A percentile compares a stretch with the other conserved stretches of the same genome.
Conservation (phyloP, 192 early-diverging fungal species). For the Fimicolochytrium jonesii region DNA sequence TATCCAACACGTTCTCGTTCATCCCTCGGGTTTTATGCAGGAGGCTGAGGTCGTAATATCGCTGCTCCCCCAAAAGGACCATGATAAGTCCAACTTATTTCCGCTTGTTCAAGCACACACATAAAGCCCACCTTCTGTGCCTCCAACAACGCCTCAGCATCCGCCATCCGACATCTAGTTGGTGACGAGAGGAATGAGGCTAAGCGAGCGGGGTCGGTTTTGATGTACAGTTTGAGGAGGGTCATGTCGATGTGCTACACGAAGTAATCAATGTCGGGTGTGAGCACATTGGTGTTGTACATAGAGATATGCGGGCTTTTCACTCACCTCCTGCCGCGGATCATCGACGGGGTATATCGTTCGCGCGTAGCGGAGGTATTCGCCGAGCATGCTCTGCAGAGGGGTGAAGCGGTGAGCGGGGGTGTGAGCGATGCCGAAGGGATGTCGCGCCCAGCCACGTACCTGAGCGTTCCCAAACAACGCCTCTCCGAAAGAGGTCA, state of each 20-base stretch:
- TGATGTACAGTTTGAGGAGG: conserved; percentile 46
- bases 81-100: neutral
- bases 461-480: conserved; percentile 57
- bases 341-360: neutral
- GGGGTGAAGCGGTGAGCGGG: neutral
- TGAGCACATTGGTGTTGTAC: neutral
- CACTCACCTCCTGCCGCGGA: conserved; percentile 3
- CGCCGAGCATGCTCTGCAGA: conserved; percentile 43
- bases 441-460: neutral
- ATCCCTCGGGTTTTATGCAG: conserved; percentile 53
- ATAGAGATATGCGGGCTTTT: too few species aligned
- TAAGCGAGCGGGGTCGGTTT: conserved; percentile 16
- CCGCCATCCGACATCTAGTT: conserved; percentile 46
- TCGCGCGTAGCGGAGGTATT: conserved; percentile 48
- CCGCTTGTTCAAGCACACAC: neutral
- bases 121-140: conserved; percentile 39
- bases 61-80: conserved; percentile 18
- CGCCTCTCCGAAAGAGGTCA: conserved; percentile 36
- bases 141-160: conserved; percentile 44
- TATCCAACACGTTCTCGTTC: conserved; percentile 47
- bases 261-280: neutral
- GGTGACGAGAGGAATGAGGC: conserved; percentile 23
- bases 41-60: conserved; percentile 57
- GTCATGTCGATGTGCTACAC: conserved; percentile 49
- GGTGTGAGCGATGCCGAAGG: neutral